These are phyloP conservation scores for Echites panduratus DNA, from an alignment of 257 asterid species.

Conservation along the genomic window DNA sequence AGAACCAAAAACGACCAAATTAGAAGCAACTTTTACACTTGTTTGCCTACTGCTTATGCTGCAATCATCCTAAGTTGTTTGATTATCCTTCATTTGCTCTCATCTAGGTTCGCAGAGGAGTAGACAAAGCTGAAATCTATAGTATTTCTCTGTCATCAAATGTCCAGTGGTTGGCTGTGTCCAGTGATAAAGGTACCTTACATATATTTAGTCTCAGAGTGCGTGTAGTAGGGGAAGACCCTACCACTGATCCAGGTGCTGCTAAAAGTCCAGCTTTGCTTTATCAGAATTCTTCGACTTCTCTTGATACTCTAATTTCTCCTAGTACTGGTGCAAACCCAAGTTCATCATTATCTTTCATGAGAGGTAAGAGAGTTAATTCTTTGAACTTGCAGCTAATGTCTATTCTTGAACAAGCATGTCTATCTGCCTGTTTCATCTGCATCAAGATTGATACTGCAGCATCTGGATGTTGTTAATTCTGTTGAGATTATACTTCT, in stretches of 20 bases:
- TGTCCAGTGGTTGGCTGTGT: constrained; percentile 86
- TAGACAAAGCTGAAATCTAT: constrained; percentile 75
- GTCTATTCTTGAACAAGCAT: not conserved
- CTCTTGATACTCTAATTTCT: constrained; percentile 72
- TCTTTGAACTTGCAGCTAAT: not conserved
- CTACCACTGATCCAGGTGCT: constrained; percentile 37
- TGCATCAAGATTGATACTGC: not conserved
- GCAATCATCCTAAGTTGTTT: constrained; percentile 10
- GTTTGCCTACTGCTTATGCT: not conserved
- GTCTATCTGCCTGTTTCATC: not conserved
- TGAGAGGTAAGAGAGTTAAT: constrained; percentile 56
- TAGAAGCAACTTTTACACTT: not conserved
- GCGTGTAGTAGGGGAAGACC: constrained; percentile 63
- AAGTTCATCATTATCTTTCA: constrained; percentile 78
- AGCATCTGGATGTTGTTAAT: not conserved
- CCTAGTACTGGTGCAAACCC: constrained; percentile 68
- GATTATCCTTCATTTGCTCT: constrained; percentile 21
- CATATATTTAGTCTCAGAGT: constrained; percentile 90
- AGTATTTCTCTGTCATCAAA: constrained; percentile 82
- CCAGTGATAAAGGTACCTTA: constrained; percentile 92
- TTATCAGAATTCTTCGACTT: constrained; percentile 52
- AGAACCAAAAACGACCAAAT: not conserved
- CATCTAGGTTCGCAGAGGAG: constrained; percentile 90
- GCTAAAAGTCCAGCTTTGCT: constrained; percentile 38
- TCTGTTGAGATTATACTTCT: not conserved